Conservation (phyloP, 2,329 filamentous ascomycete species). For the Acrodontium crateriforme region DNA sequence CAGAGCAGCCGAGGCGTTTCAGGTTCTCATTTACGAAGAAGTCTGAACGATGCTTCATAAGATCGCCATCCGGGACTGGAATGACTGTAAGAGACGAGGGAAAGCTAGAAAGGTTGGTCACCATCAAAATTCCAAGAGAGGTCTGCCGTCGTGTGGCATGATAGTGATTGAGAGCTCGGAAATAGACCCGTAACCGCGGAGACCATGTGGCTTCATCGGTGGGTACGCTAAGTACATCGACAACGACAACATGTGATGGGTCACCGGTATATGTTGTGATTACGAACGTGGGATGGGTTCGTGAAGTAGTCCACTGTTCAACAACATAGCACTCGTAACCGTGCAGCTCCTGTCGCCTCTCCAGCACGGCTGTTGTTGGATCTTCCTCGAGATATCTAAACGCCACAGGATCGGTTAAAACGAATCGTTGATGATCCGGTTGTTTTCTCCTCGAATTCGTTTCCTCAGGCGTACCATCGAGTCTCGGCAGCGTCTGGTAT, state of each 20-base stretch:
- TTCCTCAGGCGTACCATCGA: conserved; percentile 3
- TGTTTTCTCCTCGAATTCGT: conserved; percentile 4
- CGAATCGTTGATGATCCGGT: conserved; percentile 41
- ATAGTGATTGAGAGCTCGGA: conserved; percentile 71
- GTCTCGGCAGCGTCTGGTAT: background rate
- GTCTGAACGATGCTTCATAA: conserved; percentile 61
- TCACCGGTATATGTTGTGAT: conserved; percentile 92
- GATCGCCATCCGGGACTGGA: conserved; percentile 71
- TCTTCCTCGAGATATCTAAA: conserved; percentile 78
- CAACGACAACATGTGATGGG: conserved; percentile 59
- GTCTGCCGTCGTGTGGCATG: conserved; percentile 78
- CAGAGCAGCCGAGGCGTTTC: conserved; percentile 84
- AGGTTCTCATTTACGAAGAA: conserved; percentile 93
- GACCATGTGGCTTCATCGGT: conserved; percentile 72
- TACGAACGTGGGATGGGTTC: conserved; percentile 76
- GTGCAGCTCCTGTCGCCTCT: conserved; percentile 53
- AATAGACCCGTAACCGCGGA: conserved; percentile 63
- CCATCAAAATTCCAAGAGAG: conserved; percentile 70
- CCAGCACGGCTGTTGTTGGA: conserved; percentile 56
- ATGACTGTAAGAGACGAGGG: conserved; percentile 90
- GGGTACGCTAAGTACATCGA: conserved; percentile 69
- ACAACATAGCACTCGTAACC: conserved; percentile 92
- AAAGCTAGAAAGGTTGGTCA: conserved; percentile 85
- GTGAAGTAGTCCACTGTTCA: conserved; percentile 94
- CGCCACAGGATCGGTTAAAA: conserved; percentile 52